These are phyloP conservation scores for Sanghuangporus baumii DNA, from an alignment of 1,284 basidiomycete species.

Conservation along the genomic window DNA sequence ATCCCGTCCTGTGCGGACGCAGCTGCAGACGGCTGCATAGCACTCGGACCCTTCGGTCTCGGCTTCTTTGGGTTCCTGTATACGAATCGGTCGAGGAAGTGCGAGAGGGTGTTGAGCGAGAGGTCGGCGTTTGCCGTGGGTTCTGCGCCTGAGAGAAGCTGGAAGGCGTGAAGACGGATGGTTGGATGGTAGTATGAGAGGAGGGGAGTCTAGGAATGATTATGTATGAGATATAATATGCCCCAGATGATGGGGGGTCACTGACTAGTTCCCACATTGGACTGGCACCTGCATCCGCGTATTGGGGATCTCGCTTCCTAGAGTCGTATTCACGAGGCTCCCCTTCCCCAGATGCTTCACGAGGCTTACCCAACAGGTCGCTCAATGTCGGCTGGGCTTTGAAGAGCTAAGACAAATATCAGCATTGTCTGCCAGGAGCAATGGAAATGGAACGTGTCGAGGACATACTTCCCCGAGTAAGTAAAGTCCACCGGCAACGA, in stretches of 20 bases:
- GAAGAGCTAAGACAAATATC: conserved; percentile 56
- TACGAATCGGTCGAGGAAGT: conserved; percentile 87
- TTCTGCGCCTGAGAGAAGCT: conserved; percentile 67
- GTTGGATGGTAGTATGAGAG: conserved; percentile 90
- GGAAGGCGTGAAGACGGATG: conserved; percentile 79
- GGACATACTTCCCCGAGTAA: conserved; percentile 63
- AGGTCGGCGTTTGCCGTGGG: conserved; percentile 86
- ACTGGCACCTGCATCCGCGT: conserved; percentile 76
- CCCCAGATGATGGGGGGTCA: conserved; percentile 10
- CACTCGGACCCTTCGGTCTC: conserved; percentile 71
- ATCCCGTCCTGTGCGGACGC: conserved; percentile 42
- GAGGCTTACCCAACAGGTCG: conserved; percentile 50
- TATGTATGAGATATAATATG: neutral
- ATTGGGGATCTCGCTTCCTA: conserved; percentile 88
- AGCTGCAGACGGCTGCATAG: conserved; percentile 92
- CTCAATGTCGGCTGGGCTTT: conserved; percentile 67
- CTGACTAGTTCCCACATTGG: conserved; percentile 87
- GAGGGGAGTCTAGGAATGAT: conserved; percentile 63
- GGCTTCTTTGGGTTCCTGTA: conserved; percentile 95
- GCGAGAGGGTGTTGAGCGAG: conserved; percentile 87
- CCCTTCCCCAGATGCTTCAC: conserved; percentile 17
- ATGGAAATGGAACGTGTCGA: neutral
- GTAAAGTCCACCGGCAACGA: conserved; percentile 85
- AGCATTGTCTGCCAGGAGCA: neutral
- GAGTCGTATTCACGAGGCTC: conserved; percentile 68